Evolutionary conservation across 306 rosid genomes (phyloP).

Genomic region (Citrullus amarus): DNA sequence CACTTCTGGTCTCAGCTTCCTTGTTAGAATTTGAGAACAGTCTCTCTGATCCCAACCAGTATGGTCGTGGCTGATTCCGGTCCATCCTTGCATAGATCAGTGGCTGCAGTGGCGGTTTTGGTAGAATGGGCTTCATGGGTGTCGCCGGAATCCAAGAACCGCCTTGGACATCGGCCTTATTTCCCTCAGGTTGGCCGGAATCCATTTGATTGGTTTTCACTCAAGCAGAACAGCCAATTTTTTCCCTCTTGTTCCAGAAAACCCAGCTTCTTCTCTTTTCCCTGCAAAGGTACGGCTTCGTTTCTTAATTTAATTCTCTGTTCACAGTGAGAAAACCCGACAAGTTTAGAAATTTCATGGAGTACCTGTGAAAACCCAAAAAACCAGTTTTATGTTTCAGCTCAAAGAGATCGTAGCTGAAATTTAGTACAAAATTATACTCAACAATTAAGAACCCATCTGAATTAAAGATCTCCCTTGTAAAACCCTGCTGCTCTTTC

Average conservation of each 20-base stretch:
- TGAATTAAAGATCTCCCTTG: constrained; percentile 3
- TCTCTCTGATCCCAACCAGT: constrained; percentile 5
- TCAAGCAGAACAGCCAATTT: neutral
- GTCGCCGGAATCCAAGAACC: constrained; percentile 14
- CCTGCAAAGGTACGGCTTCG: neutral
- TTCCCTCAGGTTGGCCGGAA: neutral
- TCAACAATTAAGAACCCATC: neutral
- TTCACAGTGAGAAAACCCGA: constrained; percentile 1
- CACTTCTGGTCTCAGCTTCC: neutral
- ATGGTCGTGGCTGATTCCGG: neutral
- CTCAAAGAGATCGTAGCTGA: constrained; percentile 1
- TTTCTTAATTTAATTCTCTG: neutral
- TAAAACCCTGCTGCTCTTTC: constrained; percentile 7
- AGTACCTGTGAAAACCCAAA: neutral
- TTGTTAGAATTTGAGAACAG: neutral
- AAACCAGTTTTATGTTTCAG: neutral
- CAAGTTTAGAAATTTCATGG: neutral
- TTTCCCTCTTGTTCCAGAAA: neutral
- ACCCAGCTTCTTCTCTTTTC: neutral
- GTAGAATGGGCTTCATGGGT: constrained; percentile 9
- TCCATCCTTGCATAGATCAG: constrained; percentile 5
- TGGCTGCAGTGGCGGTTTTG: neutral
- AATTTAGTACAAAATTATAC: neutral
- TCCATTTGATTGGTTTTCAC: neutral
- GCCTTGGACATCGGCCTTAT: neutral